Conservation (phyloP, 2,329 filamentous ascomycete species). For the Rosellinia necatrix region DNA sequence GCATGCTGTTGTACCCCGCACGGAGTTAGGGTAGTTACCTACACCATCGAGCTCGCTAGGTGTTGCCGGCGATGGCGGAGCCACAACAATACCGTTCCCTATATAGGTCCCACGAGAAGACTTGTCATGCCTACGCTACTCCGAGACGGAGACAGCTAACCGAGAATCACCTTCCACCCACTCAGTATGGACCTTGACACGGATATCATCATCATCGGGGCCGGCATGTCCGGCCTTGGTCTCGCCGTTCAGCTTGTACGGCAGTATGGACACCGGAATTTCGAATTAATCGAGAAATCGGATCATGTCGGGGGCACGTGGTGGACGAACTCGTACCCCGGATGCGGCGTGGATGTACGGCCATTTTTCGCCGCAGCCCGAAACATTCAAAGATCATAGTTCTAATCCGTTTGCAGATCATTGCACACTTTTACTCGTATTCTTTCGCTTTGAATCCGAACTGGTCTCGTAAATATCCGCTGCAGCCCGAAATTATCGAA, state of each 20-base stretch:
- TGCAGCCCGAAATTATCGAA: conserved; percentile 22
- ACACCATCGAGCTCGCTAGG: no score
- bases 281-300: conserved; percentile 23
- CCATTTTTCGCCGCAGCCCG: background rate
- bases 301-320: conserved; percentile 18
- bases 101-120: no score
- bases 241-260: conserved; percentile 20
- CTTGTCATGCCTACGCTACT: no score
- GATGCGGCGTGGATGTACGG: conserved; percentile 23
- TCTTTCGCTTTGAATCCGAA: conserved; percentile 19
- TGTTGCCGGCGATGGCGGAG: no score
- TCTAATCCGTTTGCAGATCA: conserved; percentile 4
- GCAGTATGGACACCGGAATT: conserved; percentile 15
- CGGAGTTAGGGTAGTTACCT: no score
- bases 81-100: no score
- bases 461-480: conserved; percentile 21
- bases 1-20: no score
- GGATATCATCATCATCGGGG: conserved; percentile 23
- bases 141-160: no score
- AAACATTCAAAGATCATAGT: background rate
- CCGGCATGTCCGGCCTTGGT: conserved; percentile 23
- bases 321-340: conserved; percentile 21
- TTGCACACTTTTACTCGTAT: conserved; percentile 17
- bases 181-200: conserved; percentile 21
- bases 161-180: no score